Conservation (phyloP, 371 early-diverging fungal species). For the Furculomyces boomerangus region DNA sequence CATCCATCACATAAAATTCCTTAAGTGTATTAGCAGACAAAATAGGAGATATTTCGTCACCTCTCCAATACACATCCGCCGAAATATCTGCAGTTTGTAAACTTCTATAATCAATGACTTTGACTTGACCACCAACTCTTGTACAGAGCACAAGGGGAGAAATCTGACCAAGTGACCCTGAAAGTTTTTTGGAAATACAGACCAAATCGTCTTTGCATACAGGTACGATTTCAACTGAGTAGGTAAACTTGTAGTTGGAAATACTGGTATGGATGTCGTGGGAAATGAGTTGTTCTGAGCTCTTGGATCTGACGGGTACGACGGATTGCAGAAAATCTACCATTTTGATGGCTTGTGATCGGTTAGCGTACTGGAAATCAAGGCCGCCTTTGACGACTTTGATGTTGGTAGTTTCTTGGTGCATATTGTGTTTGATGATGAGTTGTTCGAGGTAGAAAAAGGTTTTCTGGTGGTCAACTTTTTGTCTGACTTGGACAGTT, state of each 20-base stretch:
- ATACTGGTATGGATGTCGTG: conserved; percentile 89
- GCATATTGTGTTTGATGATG: conserved; percentile 94
- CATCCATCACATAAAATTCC: conserved; percentile 89
- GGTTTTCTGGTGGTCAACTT: conserved; percentile 92
- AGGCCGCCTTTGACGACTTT: conserved; percentile 95
- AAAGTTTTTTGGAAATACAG: conserved; percentile 66
- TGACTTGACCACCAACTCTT: conserved; percentile 70
- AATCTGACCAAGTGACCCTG: conserved; percentile 70
- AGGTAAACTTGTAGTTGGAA: conserved; percentile 93
- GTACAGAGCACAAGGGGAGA: conserved; percentile 63
- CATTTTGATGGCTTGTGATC: conserved; percentile 89
- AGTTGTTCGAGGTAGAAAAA: conserved; percentile 97
- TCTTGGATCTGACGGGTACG: conserved; percentile 72
- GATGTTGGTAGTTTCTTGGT: conserved; percentile 94
- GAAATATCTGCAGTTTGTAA: conserved; percentile 57
- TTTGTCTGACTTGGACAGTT: conserved; percentile 97
- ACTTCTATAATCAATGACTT: conserved; percentile 70
- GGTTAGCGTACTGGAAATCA: conserved; percentile 93
- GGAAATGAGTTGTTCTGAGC: conserved; percentile 91
- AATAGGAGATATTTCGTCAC: conserved; percentile 50
- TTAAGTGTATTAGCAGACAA: conserved; percentile 52
- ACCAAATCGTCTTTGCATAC: conserved; percentile 97
- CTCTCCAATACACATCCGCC: conserved; percentile 60
- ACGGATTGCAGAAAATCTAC: conserved; percentile 82
- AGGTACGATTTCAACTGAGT: conserved; percentile 90